Evolutionary conservation across 495 filamentous ascomycete genomes (phyloP), one percentile per base, ranked within the genome.

Genomic region (Daldinia decipiens): DNA sequence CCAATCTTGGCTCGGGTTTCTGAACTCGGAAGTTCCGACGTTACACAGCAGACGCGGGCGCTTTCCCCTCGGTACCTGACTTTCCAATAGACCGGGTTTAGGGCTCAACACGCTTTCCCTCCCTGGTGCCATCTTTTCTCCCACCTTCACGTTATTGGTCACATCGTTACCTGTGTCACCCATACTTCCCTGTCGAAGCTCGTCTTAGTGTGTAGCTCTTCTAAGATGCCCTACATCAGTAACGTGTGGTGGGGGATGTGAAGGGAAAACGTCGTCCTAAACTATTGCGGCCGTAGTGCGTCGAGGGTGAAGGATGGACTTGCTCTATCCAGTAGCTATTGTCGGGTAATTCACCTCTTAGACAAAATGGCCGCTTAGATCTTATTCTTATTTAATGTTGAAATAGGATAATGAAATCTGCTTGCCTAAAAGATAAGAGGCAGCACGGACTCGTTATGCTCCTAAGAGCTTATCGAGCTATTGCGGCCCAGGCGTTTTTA

Each of bases 41-140:
- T 73, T 73, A 73, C 70, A 73, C 70, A 73, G 51, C 65, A 73
- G 65, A 68, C 50, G 70, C 61, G 70, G 65, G 70, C 70, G 56
- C 54, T 65, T 13, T 50, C 70, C 59, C 60, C 55, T 73, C 65
- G 65, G 70, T 73, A 73, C 70, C 70, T 73, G 65, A 65, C 67
- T 62, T 59, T 62, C 65, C 65, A 65, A 65, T 65, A 47, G 70
- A 47, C 51, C 61, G 56, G 54, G 53, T 67, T 67, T 62, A 54
- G 61, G 52, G 39, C 60, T 38, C 27, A 59, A 50, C 69, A 68
- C 39, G 70, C 60, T 53, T 65, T 68, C 57, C 21, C 40, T 62
- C 40, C 55, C 58, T 61, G 27, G 50, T 55, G n/a, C 43, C 26
- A 64, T 64, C 54, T 39, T 32, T 53, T 26, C 32, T 59, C 59